Evolutionary conservation across 1,139 yeast genomes (phyloP).

Genomic region (Pichia sp.): DNA sequence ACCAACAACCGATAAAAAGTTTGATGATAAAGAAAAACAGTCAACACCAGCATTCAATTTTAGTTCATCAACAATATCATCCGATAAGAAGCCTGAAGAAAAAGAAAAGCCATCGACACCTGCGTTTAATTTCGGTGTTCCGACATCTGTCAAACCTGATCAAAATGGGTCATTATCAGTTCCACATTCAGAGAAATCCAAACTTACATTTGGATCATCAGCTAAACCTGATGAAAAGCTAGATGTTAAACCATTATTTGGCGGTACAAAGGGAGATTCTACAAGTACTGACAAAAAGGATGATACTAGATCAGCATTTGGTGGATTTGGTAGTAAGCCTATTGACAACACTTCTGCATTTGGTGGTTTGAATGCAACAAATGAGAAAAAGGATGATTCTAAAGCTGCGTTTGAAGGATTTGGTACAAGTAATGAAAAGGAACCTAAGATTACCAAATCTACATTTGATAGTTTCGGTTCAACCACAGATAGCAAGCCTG

Average conservation of each 20-base stretch:
- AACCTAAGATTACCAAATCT: background rate
- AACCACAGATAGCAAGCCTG: background rate
- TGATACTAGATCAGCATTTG: background rate
- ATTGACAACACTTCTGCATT: background rate
- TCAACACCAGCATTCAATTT: background rate
- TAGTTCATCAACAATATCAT: background rate
- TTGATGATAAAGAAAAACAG: background rate
- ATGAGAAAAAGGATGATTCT: background rate
- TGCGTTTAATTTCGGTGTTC: background rate
- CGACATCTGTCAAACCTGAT: background rate
- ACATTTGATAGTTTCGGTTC: background rate
- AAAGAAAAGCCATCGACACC: background rate
- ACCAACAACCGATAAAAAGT: background rate
- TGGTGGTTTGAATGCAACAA: background rate
- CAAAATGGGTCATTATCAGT: background rate
- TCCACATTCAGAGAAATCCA: background rate
- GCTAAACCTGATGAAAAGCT: background rate
- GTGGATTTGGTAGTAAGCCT: background rate
- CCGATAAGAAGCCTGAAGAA: background rate
- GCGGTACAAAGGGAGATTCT: background rate
- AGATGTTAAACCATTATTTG: background rate
- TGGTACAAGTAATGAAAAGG: background rate
- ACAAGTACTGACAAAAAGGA: background rate
- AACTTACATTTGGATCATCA: conserved; percentile 1
- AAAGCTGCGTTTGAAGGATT: background rate